Base-by-base conservation (phyloP, 805 yeast species). In the Torulaspora quercuum region DNA sequence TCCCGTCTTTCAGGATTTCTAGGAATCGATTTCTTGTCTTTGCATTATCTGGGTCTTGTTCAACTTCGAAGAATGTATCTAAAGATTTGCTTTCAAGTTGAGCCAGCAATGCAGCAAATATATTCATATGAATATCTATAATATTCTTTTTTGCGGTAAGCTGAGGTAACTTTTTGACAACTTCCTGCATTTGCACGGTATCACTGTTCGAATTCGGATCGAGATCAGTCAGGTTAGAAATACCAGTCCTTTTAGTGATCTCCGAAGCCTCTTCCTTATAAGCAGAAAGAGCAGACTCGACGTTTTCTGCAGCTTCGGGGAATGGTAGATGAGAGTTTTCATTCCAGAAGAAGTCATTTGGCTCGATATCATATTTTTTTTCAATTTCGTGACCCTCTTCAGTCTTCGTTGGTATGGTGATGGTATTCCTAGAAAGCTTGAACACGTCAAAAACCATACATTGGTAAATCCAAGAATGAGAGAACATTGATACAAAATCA, bases 281-380 rank as follows among this genome's bases (percentile, higher is more conserved):
- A 37, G 72, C 70, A 41, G 81, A 77, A 42, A 89, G 70, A 41
- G 87, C 97, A 17, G 72, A 64, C 55, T 92, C 97, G 13, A 95
- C 94, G 61, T 86, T 86, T 60, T 92, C 98, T 21, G 95, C 98
- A n/a, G 94, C 97, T 57, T 90, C 97, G 1, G 98, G 98, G 69
- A 92, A 92, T 24, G 98, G 97, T 39, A 86, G 66, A 33, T 82
- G 82, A 8, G 95, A 72, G 63, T 92, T 89, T 44, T 73, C 71
- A 45, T 64, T 67, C 98, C 98, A 92, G 64, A 92, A 92, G 57
- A 84, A 85, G 66, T 92, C 99, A 39, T 76, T 75, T 18, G 95
- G 95, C 52, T 90, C 98, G 29, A 92, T 73, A 57, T 92, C 98
- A 59, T 82, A 83, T 44, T 76, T 73, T 48, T 80, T 80, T 23